A percentile compares a stretch with the other conserved stretches of the same genome.
These are phyloP conservation scores for Colletotrichum tanaceti DNA, from an alignment of 2,329 filamentous ascomycete genomes.

Conservation along the genomic window DNA sequence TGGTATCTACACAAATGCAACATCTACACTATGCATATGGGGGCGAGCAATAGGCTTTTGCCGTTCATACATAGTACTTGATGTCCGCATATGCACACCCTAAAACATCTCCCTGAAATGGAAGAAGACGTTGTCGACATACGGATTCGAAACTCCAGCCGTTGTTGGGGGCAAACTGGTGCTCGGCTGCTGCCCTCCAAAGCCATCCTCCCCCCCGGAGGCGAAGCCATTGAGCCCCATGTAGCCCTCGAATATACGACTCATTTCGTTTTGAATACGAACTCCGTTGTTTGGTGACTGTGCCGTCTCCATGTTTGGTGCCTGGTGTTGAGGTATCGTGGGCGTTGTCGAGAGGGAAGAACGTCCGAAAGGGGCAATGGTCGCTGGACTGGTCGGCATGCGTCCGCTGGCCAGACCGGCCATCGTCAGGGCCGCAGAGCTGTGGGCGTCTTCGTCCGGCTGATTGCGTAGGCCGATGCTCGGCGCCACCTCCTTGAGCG, in stretches of 20 bases:
- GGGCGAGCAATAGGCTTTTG: neutral
- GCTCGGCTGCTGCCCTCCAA: constrained; percentile 42
- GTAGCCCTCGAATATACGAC: constrained; percentile 57
- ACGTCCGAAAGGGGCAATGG: constrained; percentile 46
- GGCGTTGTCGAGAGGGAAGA: constrained; percentile 43
- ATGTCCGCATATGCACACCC: neutral
- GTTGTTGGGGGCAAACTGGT: constrained; percentile 41
- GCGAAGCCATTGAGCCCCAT: constrained; percentile 52
- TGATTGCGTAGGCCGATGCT: constrained; percentile 70
- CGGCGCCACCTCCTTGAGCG: constrained; percentile 78
- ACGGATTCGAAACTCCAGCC: constrained; percentile 41
- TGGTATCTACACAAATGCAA: constrained; percentile 1
- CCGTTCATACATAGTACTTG: neutral
- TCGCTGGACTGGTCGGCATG: constrained; percentile 40
- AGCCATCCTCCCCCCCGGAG: constrained; percentile 45
- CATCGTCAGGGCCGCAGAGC: constrained; percentile 65
- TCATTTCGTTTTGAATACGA: constrained; percentile 66
- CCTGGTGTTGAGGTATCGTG: constrained; percentile 35
- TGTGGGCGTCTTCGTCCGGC: constrained; percentile 61
- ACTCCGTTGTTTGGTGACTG: constrained; percentile 55
- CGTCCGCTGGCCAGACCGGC: constrained; percentile 62
- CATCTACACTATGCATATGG: constrained; percentile 10
- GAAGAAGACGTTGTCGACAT: constrained; percentile 49
- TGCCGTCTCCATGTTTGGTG: constrained; percentile 21
- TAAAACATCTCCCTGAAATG: constrained; percentile 55